These are phyloP conservation scores for Cardamine resedifolia DNA, from an alignment of 345 rosid species.

Conservation along the genomic window DNA sequence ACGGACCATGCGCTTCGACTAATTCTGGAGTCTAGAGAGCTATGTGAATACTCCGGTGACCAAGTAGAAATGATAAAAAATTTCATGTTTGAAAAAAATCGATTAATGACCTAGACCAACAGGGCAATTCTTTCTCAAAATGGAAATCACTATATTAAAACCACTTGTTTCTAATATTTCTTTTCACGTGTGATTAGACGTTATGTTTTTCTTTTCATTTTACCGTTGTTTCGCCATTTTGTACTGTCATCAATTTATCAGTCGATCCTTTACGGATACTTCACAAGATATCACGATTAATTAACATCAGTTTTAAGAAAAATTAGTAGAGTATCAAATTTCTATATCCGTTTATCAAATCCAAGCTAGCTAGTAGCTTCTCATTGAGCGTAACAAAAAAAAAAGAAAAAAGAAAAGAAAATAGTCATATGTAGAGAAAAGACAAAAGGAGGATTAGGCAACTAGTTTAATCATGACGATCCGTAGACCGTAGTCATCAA, in stretches of 20 bases:
- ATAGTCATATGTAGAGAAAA: background rate
- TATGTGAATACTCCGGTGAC: too few species aligned
- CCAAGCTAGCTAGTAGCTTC: background rate
- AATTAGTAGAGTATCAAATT: background rate
- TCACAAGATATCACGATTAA: background rate
- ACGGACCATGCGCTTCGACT: too few species aligned
- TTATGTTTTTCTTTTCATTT: background rate
- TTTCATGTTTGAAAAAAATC: too few species aligned
- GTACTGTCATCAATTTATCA: background rate
- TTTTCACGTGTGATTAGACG: background rate
- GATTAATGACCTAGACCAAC: too few species aligned
- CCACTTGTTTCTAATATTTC: too few species aligned
- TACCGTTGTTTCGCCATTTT: background rate
- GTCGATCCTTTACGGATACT: background rate
- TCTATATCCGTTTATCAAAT: background rate
- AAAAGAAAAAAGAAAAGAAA: background rate
- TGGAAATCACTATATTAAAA: too few species aligned
- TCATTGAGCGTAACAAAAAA: constrained; percentile 9
- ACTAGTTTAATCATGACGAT: constrained; percentile 18
- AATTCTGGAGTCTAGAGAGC: too few species aligned
- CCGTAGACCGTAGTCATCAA: background rate
- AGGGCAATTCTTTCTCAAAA: too few species aligned
- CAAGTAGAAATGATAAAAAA: too few species aligned
- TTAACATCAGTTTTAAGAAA: background rate
- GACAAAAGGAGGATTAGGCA: constrained; percentile 19